Conservation (phyloP, 805 yeast species). For the Candida incommunis region DNA sequence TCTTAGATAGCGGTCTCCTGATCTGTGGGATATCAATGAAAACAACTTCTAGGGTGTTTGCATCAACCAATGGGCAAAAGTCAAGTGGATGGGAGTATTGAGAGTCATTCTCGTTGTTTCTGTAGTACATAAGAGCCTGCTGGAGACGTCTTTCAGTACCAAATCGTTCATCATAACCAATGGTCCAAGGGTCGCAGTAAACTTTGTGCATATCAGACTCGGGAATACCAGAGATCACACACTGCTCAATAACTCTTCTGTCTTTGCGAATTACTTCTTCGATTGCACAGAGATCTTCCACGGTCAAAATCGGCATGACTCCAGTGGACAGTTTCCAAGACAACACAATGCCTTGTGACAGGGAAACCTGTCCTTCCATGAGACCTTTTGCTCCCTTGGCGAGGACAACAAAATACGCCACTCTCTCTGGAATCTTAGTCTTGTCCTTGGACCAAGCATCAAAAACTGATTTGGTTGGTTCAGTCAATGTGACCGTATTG, state of each 20-base stretch:
- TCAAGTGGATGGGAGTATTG: conserved; percentile 57
- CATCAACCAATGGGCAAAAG: conserved; percentile 71
- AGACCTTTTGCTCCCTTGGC: conserved; percentile 47
- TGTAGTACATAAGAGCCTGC: conserved; percentile 69
- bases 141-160: conserved; percentile 62
- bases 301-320: conserved; percentile 63
- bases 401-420: conserved; percentile 51
- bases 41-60: conserved; percentile 53
- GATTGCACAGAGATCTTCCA: conserved; percentile 47
- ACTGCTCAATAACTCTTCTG: conserved; percentile 59
- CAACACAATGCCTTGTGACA: conserved; percentile 33
- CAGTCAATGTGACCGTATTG: conserved; percentile 58
- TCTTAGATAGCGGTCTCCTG: conserved; percentile 57
- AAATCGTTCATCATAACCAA: conserved; percentile 66
- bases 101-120: conserved; percentile 63
- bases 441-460: conserved; percentile 45
- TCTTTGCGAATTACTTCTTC: conserved; percentile 57
- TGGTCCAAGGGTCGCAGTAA: conserved; percentile 58
- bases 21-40: conserved; percentile 63
- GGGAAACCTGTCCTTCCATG: conserved; percentile 57
- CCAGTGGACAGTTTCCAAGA: conserved; percentile 38
- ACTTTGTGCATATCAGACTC: conserved; percentile 43
- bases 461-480: conserved; percentile 52
- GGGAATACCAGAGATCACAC: conserved; percentile 56
- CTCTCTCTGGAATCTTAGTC: conserved; percentile 52